Percentiles rank a stretch among this genome's conserved stretches.
These are phyloP conservation scores for Brachypodium distachyon DNA, from an alignment of 202 grass and related monocot genomes.

Conservation along the genomic window DNA sequence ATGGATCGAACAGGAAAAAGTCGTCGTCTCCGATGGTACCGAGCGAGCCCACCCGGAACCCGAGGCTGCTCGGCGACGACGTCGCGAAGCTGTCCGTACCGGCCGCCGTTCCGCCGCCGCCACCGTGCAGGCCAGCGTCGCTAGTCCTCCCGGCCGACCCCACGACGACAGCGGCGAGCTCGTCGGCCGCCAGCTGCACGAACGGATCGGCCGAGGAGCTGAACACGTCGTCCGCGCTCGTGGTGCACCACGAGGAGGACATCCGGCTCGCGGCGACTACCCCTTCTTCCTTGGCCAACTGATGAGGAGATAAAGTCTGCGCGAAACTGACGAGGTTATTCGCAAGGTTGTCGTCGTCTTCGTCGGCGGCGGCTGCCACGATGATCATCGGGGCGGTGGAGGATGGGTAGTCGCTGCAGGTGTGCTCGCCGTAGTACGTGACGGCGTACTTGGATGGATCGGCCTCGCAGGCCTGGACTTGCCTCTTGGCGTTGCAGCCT, in stretches of 20 bases:
- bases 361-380: neutral
- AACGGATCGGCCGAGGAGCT: conserved; percentile 39
- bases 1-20: conserved; percentile 16
- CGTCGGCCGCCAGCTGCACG: conserved; percentile 25
- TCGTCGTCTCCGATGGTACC: conserved; percentile 15
- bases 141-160: conserved; percentile 10
- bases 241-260: conserved; percentile 21
- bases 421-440: conserved; percentile 63
- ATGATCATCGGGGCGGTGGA: conserved; percentile 42
- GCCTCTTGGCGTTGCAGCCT: conserved; percentile 48
- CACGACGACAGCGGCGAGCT: conserved; percentile 41
- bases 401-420: conserved; percentile 51
- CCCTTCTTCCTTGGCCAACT: neutral
- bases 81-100: neutral
- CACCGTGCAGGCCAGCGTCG: neutral
- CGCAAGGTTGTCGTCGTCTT: conserved; percentile 1
- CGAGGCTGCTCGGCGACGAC: conserved; percentile 15
- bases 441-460: conserved; percentile 31
- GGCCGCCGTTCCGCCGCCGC: neutral
- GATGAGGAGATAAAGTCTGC: too few species aligned
- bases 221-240: conserved; percentile 35
- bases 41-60: conserved; percentile 8
- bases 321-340: conserved; percentile 53
- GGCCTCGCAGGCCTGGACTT: conserved; percentile 39
- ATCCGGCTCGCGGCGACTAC: neutral